Evolutionary conservation across 176 grass and related monocot genomes (phyloP).

Genomic region (Ampelocalamus luodianensis): DNA sequence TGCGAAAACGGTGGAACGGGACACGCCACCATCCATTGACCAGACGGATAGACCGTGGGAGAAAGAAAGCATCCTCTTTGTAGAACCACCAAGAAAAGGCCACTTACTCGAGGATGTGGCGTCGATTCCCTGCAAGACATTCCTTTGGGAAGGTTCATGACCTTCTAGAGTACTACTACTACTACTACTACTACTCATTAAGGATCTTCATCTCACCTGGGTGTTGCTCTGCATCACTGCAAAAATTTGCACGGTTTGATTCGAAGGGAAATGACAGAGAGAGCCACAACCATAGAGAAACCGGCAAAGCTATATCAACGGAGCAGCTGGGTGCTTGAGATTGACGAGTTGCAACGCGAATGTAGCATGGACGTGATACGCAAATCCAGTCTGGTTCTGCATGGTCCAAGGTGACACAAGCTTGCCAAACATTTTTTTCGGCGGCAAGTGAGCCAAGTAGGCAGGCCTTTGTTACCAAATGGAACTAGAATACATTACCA

Average conservation of each 20-base stretch:
- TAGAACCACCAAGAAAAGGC: not conserved
- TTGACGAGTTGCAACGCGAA: not conserved
- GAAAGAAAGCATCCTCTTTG: not conserved
- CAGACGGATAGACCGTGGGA: not conserved
- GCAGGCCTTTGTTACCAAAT: slow-evolving; percentile 32
- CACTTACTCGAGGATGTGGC: not conserved
- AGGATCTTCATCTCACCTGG: not conserved
- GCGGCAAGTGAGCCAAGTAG: not conserved
- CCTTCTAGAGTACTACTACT: not conserved
- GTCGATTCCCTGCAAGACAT: slow-evolving; percentile 25
- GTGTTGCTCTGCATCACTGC: not conserved
- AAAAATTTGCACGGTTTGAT: not conserved
- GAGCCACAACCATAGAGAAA: not conserved
- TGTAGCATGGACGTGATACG: not conserved
- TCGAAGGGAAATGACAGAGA: not conserved
- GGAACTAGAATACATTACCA: slow-evolving; percentile 4
- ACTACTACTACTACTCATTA: not conserved
- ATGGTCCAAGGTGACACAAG: not conserved
- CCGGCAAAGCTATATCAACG: not conserved
- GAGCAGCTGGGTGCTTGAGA: slow-evolving; percentile 25
- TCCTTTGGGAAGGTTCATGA: slow-evolving; percentile 19
- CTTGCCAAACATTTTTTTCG: not conserved
- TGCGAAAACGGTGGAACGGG: slow-evolving; percentile 24
- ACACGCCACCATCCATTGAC: slow-evolving; percentile 39
- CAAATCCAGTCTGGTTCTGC: not conserved